Evolutionary conservation across 169 alveolate genomes (phyloP).

Genomic region (Plasmodium cynomolgi): DNA sequence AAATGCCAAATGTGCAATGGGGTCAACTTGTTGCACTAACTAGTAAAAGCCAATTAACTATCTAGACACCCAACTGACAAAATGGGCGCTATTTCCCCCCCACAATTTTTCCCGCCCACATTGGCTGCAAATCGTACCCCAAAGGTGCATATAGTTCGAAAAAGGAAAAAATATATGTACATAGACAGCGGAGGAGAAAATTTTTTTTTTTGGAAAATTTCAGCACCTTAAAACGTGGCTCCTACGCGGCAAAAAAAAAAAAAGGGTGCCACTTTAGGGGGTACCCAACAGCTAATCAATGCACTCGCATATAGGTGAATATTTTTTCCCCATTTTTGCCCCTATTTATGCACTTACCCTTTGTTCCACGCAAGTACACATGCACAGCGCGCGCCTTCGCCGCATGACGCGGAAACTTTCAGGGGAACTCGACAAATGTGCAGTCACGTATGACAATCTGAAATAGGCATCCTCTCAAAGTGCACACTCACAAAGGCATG

Average conservation of each 20-base stretch:
- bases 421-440: background rate
- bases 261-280: background rate
- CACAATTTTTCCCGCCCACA: background rate
- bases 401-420: background rate
- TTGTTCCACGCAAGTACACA: background rate
- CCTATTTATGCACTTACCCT: background rate
- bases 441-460: background rate
- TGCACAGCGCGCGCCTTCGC: background rate
- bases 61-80: background rate
- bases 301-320: background rate
- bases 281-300: background rate
- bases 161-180: background rate
- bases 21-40: background rate
- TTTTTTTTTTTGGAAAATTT: background rate
- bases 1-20: background rate
- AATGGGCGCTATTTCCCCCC: background rate
- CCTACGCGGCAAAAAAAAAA: background rate
- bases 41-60: background rate
- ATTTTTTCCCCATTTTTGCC: background rate
- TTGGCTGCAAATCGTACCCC: background rate
- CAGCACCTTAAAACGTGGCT: background rate
- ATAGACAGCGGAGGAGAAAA: background rate
- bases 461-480: background rate
- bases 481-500: background rate
- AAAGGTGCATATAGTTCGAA: background rate